Percentiles rank a stretch among this genome's conserved stretches.
Evolutionary conservation across 1,284 basidiomycete genomes (phyloP).

Genomic region (Ganoderma meredithae): DNA sequence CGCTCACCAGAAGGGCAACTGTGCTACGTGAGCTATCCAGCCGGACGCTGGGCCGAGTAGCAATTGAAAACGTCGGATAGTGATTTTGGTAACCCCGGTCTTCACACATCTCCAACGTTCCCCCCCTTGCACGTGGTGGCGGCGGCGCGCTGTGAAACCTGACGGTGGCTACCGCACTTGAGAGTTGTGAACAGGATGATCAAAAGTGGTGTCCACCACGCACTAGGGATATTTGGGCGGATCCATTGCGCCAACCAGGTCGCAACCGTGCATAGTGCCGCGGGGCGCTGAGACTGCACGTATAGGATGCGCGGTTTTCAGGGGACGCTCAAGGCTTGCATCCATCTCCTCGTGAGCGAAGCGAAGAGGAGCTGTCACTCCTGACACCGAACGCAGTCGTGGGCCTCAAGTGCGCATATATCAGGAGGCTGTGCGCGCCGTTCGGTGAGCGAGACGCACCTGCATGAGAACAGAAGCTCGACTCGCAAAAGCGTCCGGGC

Average conservation of each 20-base stretch:
- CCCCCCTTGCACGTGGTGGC: not conserved
- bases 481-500: not conserved
- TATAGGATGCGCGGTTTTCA: not conserved
- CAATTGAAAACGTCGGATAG: not conserved
- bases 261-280: not conserved
- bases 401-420: not conserved
- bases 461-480: not conserved
- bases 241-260: not conserved
- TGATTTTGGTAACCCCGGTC: not conserved
- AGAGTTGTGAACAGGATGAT: not conserved
- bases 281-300: not conserved
- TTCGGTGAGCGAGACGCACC: not conserved
- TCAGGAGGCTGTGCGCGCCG: not conserved
- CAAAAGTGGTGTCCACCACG: not conserved
- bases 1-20: not conserved
- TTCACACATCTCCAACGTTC: not conserved
- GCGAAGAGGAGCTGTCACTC: not conserved
- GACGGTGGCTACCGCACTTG: not conserved
- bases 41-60: not conserved
- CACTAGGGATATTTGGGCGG: not conserved
- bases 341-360: constrained; percentile 1
- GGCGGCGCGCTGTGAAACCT: not conserved
- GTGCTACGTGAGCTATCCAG: not conserved
- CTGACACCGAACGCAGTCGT: not conserved
- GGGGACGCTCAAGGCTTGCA: not conserved